Conservation (phyloP, 1,139 yeast species). For the Kurtzmaniella natalensis region DNA sequence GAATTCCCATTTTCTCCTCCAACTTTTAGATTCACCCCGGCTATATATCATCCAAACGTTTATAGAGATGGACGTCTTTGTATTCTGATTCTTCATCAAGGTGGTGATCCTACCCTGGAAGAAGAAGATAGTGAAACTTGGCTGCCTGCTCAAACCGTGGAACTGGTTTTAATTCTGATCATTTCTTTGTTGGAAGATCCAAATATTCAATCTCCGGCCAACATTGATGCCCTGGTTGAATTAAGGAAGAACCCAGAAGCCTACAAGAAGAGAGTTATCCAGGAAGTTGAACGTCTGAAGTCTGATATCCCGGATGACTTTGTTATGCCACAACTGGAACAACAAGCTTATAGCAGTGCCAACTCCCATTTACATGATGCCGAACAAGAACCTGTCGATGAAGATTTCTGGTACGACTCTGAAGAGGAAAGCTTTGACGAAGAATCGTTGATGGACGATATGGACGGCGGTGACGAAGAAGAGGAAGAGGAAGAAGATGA, state of each 20-base stretch:
- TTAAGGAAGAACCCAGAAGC: slow-evolving; percentile 81
- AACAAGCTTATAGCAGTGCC: slow-evolving; percentile 56
- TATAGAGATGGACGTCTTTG: slow-evolving; percentile 91
- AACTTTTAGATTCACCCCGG: slow-evolving; percentile 87
- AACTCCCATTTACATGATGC: slow-evolving; percentile 31
- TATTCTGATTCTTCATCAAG: slow-evolving; percentile 85
- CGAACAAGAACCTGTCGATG: slow-evolving; percentile 70
- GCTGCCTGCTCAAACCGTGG: slow-evolving; percentile 97
- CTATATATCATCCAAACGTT: slow-evolving; percentile 92
- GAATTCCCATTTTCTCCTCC: slow-evolving; percentile 95
- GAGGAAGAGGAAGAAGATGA: slow-evolving; percentile 57
- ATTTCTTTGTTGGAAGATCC: slow-evolving; percentile 91
- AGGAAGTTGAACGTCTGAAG: slow-evolving; percentile 81
- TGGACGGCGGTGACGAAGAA: slow-evolving; percentile 52
- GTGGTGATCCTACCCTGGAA: slow-evolving; percentile 84
- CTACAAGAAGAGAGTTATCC: slow-evolving; percentile 71
- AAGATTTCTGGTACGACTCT: slow-evolving; percentile 82
- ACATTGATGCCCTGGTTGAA: slow-evolving; percentile 92
- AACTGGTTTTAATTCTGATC: slow-evolving; percentile 82
- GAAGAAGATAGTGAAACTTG: slow-evolving; percentile 92
- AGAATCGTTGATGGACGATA: slow-evolving; percentile 49
- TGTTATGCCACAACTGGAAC: slow-evolving; percentile 64
- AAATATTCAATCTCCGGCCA: slow-evolving; percentile 89
- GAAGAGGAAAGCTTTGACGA: slow-evolving; percentile 55
- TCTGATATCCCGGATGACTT: slow-evolving; percentile 84